Conservation (phyloP, 106 monocot genomes). For the Apostasia ramifera region DNA sequence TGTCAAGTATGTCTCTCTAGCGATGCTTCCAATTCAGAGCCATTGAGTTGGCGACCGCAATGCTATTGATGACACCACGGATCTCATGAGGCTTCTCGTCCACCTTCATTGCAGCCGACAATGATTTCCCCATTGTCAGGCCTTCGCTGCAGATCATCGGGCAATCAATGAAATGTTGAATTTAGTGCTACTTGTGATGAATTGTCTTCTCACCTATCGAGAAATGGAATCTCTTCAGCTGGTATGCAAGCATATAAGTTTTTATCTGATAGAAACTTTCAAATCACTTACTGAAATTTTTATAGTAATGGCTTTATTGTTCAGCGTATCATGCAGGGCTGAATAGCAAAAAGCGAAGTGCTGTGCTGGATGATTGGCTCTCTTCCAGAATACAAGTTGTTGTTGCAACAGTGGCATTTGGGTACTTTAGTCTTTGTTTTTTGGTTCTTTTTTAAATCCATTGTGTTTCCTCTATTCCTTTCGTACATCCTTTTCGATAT, state of each 20-base stretch:
- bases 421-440: slow-evolving; percentile 31
- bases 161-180: too few relatives aligned
- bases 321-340: slow-evolving; percentile 94
- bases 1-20: too few relatives aligned
- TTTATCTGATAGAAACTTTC: background rate
- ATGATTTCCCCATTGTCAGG: too few relatives aligned
- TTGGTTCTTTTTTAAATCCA: background rate
- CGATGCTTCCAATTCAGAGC: too few relatives aligned
- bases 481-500: background rate
- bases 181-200: slow-evolving; percentile 78
- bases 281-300: background rate
- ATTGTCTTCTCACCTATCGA: slow-evolving; percentile 46
- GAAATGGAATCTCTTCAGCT: slow-evolving; percentile 68
- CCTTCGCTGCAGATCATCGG: too few relatives aligned
- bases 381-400: slow-evolving; percentile 86
- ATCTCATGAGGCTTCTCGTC: too few relatives aligned
- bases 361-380: slow-evolving; percentile 84
- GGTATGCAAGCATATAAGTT: slow-evolving; percentile 33
- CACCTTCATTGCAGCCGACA: too few relatives aligned
- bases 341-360: slow-evolving; percentile 59
- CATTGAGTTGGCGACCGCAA: too few relatives aligned
- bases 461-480: background rate
- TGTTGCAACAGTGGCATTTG: slow-evolving; percentile 96
- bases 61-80: too few relatives aligned
- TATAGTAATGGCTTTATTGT: background rate